Evolutionary conservation across 169 alveolate species (phyloP).

Genomic region (Plasmodium cynomolgi): DNA sequence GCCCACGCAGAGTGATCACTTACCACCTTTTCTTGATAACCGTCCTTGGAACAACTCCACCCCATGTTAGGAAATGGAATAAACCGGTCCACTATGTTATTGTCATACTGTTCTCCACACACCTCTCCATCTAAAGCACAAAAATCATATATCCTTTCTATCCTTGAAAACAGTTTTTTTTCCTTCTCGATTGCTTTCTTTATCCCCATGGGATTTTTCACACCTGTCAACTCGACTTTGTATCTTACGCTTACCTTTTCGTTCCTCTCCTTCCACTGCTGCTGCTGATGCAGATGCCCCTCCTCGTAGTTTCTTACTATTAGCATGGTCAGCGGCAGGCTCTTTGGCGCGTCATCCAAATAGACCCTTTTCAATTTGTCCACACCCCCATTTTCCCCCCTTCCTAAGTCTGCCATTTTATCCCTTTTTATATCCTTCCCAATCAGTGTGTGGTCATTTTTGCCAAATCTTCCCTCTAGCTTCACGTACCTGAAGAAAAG

Average conservation of each 20-base stretch:
- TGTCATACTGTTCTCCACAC: background rate
- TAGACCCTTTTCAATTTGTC: constrained; percentile 18
- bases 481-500: background rate
- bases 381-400: background rate
- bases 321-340: constrained; percentile 66
- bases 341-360: constrained; percentile 12
- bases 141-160: constrained; percentile 44
- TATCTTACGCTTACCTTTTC: constrained; percentile 32
- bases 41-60: background rate
- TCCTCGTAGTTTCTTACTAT: constrained; percentile 39
- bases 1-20: background rate
- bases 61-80: constrained; percentile 62
- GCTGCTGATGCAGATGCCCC: background rate
- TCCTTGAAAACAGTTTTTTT: constrained; percentile 42
- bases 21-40: background rate
- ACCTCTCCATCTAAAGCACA: constrained; percentile 1
- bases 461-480: background rate
- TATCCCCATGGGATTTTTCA: constrained; percentile 7
- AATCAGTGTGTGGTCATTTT: background rate
- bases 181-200: constrained; percentile 30
- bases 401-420: background rate
- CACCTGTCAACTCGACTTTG: constrained; percentile 37
- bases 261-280: background rate
- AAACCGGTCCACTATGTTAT: constrained; percentile 2
- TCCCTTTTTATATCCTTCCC: background rate